Base-by-base conservation (phyloP, 139 green algal species). In the Picochlorum sp. region DNA sequence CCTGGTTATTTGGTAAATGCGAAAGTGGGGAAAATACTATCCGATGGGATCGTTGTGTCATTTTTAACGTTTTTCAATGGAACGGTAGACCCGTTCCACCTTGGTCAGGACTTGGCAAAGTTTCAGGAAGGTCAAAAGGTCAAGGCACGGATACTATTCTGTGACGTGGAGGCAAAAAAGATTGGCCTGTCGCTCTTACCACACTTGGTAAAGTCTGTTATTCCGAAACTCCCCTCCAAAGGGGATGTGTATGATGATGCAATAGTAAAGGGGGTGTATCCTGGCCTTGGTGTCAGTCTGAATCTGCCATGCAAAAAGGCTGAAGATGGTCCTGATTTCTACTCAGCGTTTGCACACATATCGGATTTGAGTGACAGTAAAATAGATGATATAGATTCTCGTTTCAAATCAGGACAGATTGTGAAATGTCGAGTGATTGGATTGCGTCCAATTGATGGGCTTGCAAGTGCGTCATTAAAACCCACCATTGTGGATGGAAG, bases 41-140 rank as follows among this genome's bases (percentile, higher is more conserved):
- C 69, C 7, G 89, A 95, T 71, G 91, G 91, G 5, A 72, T 97
- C 20, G 49, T 84, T n/a, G 66, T 91, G 16, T 82, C 68, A 62
- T 95, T 97, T 69, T 74, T 95, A 26, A 89, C 80, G 45, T 95
- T 86, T 70, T 96, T 97, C 71, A 84, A 80, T 34, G 91, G 85
- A 60, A 94, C 85, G 2, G 72, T 97, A 15, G 89, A 96, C 75
- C 56, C 59, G 20, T 95, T 91, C 71, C 90, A 96, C 71, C 74
- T 96, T 14, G 76, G 69, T 16, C 72, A 61, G 58, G 50, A 59
- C 41, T 69, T 34, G 4, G 38, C 1, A 9, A 24, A 18, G 34
- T 47, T 24, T 51, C 26, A 59, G 32, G 45, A 69, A 46, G 49
- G 62, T 10, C 72, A 84, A 76, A 77, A 69, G 57, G 52, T 95